Evolutionary conservation across 2,329 filamentous ascomycete species (phyloP).

Genomic region (Aaosphaeria pasadenensis): DNA sequence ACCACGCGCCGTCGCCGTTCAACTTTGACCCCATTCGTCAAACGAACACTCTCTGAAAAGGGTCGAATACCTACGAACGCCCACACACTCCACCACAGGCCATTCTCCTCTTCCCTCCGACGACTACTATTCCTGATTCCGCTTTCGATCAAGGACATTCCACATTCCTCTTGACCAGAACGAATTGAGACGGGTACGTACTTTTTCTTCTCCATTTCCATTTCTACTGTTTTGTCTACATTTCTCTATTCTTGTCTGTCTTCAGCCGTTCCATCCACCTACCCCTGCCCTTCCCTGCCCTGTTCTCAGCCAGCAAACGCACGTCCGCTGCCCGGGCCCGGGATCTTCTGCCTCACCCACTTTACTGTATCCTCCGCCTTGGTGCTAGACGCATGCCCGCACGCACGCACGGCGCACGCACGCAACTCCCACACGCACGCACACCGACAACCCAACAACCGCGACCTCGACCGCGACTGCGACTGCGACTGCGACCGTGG

Average conservation of each 20-base stretch:
- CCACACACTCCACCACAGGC: no score
- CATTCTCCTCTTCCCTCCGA: not conserved
- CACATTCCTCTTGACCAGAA: not conserved
- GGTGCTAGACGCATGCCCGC: not conserved
- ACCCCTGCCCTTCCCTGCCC: no score
- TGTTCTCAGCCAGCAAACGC: no score
- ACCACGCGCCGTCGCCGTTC: conserved; percentile 1
- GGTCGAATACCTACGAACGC: no score
- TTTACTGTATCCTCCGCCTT: not conserved
- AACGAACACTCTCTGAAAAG: conserved; percentile 3
- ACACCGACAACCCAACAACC: no score
- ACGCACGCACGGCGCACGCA: not conserved
- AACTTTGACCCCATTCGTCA: conserved; percentile 9
- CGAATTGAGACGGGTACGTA: conserved; percentile 15
- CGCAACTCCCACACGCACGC: no score
- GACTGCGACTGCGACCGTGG: no score
- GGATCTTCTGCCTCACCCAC: not conserved
- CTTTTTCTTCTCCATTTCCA: not conserved
- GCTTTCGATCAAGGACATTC: not conserved
- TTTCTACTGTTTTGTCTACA: not conserved
- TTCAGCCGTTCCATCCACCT: not conserved
- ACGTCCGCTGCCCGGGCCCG: no score
- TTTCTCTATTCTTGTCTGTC: not conserved
- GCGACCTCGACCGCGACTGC: no score
- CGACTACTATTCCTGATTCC: not conserved